Conservation (phyloP, 164 flowering plant genomes). For the Protea cynaroides region DNA sequence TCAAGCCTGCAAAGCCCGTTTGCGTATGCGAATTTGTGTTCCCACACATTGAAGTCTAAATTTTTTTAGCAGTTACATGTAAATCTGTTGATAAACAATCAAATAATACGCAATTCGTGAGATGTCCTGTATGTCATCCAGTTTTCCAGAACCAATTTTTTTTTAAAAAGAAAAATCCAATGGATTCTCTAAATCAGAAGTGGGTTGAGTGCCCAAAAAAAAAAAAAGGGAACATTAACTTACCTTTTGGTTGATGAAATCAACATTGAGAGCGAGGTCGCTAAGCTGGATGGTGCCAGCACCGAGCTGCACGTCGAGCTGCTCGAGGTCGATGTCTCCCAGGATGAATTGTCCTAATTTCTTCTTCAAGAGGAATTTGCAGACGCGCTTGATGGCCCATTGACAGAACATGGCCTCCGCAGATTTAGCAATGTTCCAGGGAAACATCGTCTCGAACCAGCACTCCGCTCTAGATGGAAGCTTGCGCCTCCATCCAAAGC, state of each 20-base stretch:
- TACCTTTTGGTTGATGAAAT: slow-evolving; percentile 68
- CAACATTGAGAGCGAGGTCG: slow-evolving; percentile 85
- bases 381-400: slow-evolving; percentile 65
- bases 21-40: too few species aligned
- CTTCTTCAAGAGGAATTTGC: slow-evolving; percentile 84
- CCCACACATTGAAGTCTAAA: too few species aligned
- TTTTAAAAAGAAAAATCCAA: too few species aligned
- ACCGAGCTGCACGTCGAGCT: slow-evolving; percentile 82
- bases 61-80: too few species aligned
- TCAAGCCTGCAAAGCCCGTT: too few species aligned
- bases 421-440: slow-evolving; percentile 67
- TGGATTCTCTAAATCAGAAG: too few species aligned
- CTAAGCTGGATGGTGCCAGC: slow-evolving; percentile 73
- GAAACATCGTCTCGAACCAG: slow-evolving; percentile 33
- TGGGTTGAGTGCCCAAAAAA: too few species aligned
- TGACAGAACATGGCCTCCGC: slow-evolving; percentile 79
- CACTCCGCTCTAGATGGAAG: slow-evolving; percentile 17
- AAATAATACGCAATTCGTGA: too few species aligned
- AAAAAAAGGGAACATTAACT: too few species aligned
- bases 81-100: too few species aligned
- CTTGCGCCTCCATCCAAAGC: slow-evolving; percentile 19
- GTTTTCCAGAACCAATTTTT: too few species aligned
- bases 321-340: slow-evolving; percentile 82
- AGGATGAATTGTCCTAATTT: slow-evolving; percentile 68
- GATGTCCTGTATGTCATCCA: too few species aligned